phyloP scores from a whole-genome alignment of 352 stramenopile genomes.

The Blastocystis hominis region DNA sequence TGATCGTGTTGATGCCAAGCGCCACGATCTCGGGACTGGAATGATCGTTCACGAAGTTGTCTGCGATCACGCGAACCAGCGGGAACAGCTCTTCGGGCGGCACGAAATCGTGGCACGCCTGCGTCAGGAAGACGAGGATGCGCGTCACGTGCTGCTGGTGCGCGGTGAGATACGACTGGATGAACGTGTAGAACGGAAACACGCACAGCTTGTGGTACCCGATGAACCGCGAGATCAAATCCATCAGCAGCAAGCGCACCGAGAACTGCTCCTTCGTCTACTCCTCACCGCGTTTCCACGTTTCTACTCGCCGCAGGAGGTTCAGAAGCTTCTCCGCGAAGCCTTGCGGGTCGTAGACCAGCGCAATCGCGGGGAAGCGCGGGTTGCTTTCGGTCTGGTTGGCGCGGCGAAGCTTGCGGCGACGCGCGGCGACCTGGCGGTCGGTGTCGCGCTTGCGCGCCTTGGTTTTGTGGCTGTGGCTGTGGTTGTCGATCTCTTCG shows the following conservation, averaged over 20 bases:
- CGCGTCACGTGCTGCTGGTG: conserved; percentile 76
- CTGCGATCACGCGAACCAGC: conserved; percentile 87
- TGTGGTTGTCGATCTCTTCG: conserved; percentile 71
- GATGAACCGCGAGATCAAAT: conserved; percentile 88
- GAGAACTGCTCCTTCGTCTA: conserved; percentile 74
- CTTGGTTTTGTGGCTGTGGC: conserved; percentile 30
- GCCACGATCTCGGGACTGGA: conserved; percentile 70
- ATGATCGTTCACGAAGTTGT: conserved; percentile 91
- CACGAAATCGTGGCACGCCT: conserved; percentile 90
- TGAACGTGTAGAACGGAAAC: conserved; percentile 85
- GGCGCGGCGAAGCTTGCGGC: conserved; percentile 16
- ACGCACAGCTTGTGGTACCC: conserved; percentile 93
- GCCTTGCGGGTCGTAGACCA: conserved; percentile 91
- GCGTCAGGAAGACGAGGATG: conserved; percentile 89
- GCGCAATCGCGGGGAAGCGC: conserved; percentile 87
- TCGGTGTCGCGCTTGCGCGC: conserved; percentile 70
- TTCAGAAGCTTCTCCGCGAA: conserved; percentile 44
- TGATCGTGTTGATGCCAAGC: conserved; percentile 89
- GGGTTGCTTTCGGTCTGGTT: conserved; percentile 62
- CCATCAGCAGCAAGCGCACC: conserved; percentile 92
- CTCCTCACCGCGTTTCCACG: not conserved
- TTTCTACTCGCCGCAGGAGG: not conserved
- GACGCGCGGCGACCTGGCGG: conserved; percentile 66
- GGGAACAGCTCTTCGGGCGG: conserved; percentile 87
- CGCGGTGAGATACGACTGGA: conserved; percentile 80